Evolutionary conservation across 2,329 filamentous ascomycete genomes (phyloP), one percentile per base, ranked within the genome.

Genomic region (Phaeoacremonium minimum): DNA sequence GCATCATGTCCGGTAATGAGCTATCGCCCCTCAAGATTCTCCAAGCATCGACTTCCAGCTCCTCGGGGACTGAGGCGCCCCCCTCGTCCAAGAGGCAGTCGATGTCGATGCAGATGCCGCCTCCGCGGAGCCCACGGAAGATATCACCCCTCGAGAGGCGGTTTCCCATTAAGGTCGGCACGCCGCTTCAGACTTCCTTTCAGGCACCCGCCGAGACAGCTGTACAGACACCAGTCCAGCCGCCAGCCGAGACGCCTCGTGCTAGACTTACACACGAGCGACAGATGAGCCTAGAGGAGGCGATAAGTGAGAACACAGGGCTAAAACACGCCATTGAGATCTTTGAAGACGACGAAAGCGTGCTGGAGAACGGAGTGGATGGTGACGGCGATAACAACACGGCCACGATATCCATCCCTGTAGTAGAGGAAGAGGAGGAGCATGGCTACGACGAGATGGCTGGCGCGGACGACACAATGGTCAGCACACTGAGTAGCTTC

Each of bases 401-500:
- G 7, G 45, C 50, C 30, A 49, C 45, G 14, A 48, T 50, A 13
- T 42, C 48, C 29, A 41, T 43, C 30, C 46, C 40, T 30, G 44
- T 39, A 42, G 46, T 49, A 18, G 55, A 61, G 16, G 46, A 49
- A 18, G 55, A 61, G 16, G 50, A 51, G 13, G 49, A 47, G 5
- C 40, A 42, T 5, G 33, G 37, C 16, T 46, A 50, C 1, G 49
- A 55, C 18, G 57, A 60, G 9, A 46, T 60, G n/a, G 67, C 70
- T 30, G 73, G 73, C 30, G 75, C 73, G 2, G 83, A 88, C 46
- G 83, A 87, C 48, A 85, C 81, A 30, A 64, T 83, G 75, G 71
- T 88, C 59, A 95, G 87, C 71, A 83, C 83, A 4, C 85, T 95
- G 56, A 95, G 88, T 66, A 80, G 76, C 11, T 96, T 96, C 61